Percentiles rank a stretch among this genome's conserved stretches.
These are phyloP conservation scores for Paecilomyces formosus DNA, from an alignment of 2,329 filamentous ascomycete species.

Conservation along the genomic window DNA sequence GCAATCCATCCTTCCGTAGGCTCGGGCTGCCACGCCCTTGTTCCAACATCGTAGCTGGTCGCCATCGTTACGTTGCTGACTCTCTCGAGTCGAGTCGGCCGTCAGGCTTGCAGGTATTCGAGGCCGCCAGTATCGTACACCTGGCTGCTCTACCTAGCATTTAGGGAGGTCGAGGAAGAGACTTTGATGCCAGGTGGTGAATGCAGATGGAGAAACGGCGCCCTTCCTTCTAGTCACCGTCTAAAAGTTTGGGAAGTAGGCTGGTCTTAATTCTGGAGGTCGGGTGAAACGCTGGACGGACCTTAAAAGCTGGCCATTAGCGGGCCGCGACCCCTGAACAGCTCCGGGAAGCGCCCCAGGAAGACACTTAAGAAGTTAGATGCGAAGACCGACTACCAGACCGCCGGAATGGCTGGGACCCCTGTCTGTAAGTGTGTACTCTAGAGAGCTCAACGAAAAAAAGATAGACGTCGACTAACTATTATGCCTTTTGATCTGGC, in stretches of 20 bases:
- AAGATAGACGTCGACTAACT: neutral
- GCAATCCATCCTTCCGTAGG: constrained; percentile 93
- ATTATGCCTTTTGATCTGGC: neutral
- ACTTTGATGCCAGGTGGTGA: neutral
- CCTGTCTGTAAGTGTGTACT: no score
- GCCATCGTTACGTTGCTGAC: constrained; percentile 53
- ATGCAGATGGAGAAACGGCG: neutral
- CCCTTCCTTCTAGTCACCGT: neutral
- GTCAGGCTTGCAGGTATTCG: constrained; percentile 12
- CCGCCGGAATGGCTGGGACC: neutral
- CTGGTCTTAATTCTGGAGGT: constrained; percentile 2
- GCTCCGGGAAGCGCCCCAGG: constrained; percentile 11
- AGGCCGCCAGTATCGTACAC: neutral
- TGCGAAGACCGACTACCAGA: neutral
- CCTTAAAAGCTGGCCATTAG: constrained; percentile 21
- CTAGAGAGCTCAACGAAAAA: no score
- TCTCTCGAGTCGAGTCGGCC: constrained; percentile 7
- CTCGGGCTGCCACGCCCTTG: constrained; percentile 97
- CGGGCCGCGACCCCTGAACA: constrained; percentile 24
- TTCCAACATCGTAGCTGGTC: constrained; percentile 92
- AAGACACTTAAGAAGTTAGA: neutral
- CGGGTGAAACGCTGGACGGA: constrained; percentile 12
- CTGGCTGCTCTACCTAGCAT: neutral
- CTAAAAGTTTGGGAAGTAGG: neutral
- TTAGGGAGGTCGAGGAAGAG: neutral